phyloP scores from a whole-genome alignment of 2,329 filamentous ascomycete species.

The Seiridium cupressi region DNA sequence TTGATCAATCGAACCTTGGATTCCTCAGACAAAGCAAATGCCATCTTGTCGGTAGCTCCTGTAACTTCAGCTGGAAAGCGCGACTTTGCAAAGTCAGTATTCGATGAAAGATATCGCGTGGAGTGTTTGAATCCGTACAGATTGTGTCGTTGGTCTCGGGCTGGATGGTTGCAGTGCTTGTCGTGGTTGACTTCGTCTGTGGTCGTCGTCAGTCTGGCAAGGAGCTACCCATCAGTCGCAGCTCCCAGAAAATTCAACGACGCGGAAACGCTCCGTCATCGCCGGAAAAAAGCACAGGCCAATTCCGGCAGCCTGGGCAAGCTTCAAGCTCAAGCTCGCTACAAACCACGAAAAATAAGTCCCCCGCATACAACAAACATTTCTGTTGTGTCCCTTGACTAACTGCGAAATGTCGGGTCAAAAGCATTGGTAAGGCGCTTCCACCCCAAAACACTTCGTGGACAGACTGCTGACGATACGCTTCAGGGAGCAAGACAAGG shows the following conservation, averaged over 20 bases:
- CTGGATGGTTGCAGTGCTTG: neutral
- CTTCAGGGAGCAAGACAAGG: slow-evolving; percentile 92
- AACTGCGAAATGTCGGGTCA: slow-evolving; percentile 34
- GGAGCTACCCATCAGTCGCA: neutral
- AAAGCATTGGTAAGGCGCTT: slow-evolving; percentile 29
- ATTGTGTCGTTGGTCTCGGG: neutral
- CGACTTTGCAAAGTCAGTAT: neutral
- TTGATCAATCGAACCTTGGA: slow-evolving; percentile 70
- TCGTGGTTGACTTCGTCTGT: neutral
- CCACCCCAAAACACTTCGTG: neutral
- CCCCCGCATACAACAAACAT: neutral
- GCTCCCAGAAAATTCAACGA: slow-evolving; percentile 4
- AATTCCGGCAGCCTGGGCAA: neutral
- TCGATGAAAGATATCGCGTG: neutral
- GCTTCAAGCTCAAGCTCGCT: neutral
- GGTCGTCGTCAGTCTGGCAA: neutral
- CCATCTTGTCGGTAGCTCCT: slow-evolving; percentile 38
- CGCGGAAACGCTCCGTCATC: slow-evolving; percentile 5
- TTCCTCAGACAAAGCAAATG: slow-evolving; percentile 81
- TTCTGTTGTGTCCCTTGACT: neutral
- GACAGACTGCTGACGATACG: neutral
- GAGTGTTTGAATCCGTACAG: too few species aligned
- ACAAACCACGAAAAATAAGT: neutral
- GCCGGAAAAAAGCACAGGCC: neutral
- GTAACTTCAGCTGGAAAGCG: neutral